Conservation (phyloP, 2,329 filamentous ascomycete species). For the Fusarium devonianum region DNA sequence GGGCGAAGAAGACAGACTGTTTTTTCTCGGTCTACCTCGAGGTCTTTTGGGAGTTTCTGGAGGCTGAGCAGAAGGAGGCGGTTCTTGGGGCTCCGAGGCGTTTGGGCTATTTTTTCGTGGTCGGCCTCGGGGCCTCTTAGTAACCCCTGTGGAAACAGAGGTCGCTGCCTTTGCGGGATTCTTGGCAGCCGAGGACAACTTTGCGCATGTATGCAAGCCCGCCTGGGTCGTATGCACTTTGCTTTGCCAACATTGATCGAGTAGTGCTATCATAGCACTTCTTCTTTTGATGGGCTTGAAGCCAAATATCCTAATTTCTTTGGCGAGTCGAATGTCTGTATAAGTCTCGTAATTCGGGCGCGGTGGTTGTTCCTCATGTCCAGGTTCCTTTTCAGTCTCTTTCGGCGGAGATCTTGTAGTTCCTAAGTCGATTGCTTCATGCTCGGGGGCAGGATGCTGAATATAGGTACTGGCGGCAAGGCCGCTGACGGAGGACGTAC, state of each 20-base stretch:
- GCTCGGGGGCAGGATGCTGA: neutral
- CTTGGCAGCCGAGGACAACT: constrained; percentile 20
- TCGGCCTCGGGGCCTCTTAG: constrained; percentile 44
- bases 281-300: constrained; percentile 77
- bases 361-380: constrained; percentile 10
- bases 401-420: neutral
- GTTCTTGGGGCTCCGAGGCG: constrained; percentile 42
- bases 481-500: constrained; percentile 34
- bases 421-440: neutral
- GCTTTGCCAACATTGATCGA: constrained; percentile 75
- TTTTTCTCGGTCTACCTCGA: constrained; percentile 54
- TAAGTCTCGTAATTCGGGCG: constrained; percentile 67
- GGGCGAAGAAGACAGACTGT: constrained; percentile 15
- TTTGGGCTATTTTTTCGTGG: constrained; percentile 44
- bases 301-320: constrained; percentile 68
- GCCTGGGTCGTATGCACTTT: constrained; percentile 49
- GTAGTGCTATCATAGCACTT: constrained; percentile 71
- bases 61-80: constrained; percentile 47
- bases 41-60: constrained; percentile 46
- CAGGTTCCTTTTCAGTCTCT: neutral
- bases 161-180: constrained; percentile 21
- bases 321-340: constrained; percentile 68
- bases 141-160: constrained; percentile 8
- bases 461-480: constrained; percentile 27
- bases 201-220: constrained; percentile 29